These are phyloP conservation scores for Amanita rimosa DNA, from an alignment of 768 basidiomycete species.

Conservation along the genomic window DNA sequence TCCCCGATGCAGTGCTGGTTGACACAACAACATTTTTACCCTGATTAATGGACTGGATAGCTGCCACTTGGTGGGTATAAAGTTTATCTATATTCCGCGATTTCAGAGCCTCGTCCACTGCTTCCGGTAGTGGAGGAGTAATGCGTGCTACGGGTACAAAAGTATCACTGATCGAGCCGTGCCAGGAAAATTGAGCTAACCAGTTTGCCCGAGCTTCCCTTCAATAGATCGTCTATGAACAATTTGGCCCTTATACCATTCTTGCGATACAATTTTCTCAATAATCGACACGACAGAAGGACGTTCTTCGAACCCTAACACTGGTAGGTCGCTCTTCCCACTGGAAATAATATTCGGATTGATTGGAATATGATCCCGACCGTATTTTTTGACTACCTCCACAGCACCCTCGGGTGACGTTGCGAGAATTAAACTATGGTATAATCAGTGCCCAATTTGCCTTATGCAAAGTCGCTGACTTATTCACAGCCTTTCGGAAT, in stretches of 20 bases:
- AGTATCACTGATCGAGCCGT: background rate
- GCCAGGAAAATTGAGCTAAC: conserved; percentile 20
- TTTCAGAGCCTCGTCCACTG: conserved; percentile 42
- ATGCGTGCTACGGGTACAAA: conserved; percentile 26
- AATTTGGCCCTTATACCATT: conserved; percentile 68
- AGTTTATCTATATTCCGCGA: conserved; percentile 52
- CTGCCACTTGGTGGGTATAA: conserved; percentile 62
- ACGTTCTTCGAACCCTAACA: conserved; percentile 37
- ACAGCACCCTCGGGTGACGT: conserved; percentile 52
- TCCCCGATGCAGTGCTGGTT: conserved; percentile 84
- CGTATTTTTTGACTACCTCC: conserved; percentile 51
- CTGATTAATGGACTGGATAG: conserved; percentile 49
- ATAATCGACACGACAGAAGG: conserved; percentile 49
- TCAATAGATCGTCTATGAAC: conserved; percentile 40
- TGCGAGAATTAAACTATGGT: conserved; percentile 45
- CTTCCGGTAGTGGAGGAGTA: conserved; percentile 44
- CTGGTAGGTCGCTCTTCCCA: conserved; percentile 12
- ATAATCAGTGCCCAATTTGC: background rate
- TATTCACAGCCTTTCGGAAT: conserved; percentile 56
- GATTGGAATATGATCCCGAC: conserved; percentile 60
- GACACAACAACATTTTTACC: conserved; percentile 76
- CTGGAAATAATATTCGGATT: conserved; percentile 28
- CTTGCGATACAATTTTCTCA: conserved; percentile 40
- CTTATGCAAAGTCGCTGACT: conserved; percentile 28
- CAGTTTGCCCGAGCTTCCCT: conserved; percentile 39